A percentile compares a stretch with the other conserved stretches of the same genome.
These are phyloP conservation scores for Monilinia aucupariae DNA, from an alignment of 2,329 filamentous ascomycete species.

Conservation along the genomic window DNA sequence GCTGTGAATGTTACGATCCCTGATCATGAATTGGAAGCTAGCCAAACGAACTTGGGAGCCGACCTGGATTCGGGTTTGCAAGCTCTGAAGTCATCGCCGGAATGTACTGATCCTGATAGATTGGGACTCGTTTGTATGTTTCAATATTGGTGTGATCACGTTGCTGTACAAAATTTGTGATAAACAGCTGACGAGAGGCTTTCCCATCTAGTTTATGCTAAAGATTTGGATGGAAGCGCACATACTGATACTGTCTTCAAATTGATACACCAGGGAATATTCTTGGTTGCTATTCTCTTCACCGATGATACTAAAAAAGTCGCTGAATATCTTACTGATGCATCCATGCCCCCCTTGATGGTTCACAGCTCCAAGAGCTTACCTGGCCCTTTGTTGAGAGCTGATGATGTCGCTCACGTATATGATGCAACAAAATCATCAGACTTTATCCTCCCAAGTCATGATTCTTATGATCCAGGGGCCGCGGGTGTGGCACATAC, in stretches of 20 bases:
- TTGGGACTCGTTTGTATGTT: constrained; percentile 13
- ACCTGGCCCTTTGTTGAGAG: not conserved
- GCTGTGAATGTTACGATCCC: constrained; percentile 15
- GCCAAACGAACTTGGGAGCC: not conserved
- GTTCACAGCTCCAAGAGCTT: constrained; percentile 2
- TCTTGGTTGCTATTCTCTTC: not conserved
- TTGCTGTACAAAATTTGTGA: not conserved
- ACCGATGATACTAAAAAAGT: not conserved
- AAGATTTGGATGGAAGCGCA: not conserved
- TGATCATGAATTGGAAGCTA: not conserved
- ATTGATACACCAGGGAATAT: not conserved
- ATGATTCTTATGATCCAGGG: constrained; percentile 38
- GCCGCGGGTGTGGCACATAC: constrained; percentile 55
- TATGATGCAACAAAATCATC: constrained; percentile 17
- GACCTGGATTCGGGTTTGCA: constrained; percentile 6
- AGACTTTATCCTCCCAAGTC: constrained; percentile 24
- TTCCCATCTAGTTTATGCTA: constrained; percentile 13
- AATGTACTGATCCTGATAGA: constrained; percentile 10
- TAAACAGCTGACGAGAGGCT: not conserved
- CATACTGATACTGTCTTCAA: not conserved
- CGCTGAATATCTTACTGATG: not conserved
- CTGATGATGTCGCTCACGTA: constrained; percentile 4
- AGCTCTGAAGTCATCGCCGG: constrained; percentile 13
- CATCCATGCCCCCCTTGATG: constrained; percentile 8
- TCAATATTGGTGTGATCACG: not conserved